A percentile compares a stretch with the other conserved stretches of the same genome.
Evolutionary conservation across 257 asterid genomes (phyloP).

Genomic region (Eucommia ulmoides): DNA sequence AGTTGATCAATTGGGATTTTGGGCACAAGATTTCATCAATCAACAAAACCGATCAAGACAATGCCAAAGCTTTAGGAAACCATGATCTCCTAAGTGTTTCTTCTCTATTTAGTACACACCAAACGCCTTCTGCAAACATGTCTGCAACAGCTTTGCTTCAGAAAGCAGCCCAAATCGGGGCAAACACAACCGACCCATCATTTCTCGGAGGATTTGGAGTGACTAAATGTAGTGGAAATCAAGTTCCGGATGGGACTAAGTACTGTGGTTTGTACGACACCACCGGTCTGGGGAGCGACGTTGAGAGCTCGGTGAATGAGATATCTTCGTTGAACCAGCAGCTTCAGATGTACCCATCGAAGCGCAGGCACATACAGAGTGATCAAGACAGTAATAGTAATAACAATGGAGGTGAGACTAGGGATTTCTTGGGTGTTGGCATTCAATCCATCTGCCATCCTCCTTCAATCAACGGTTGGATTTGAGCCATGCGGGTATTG

Average conservation of each 20-base stretch:
- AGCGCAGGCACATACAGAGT: conserved; percentile 33
- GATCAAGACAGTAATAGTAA: no score
- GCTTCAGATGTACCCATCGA: conserved; percentile 44
- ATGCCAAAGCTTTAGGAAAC: conserved; percentile 14
- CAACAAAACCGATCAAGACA: no score
- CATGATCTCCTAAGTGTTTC: conserved; percentile 30
- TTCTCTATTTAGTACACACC: conserved; percentile 43
- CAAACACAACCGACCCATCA: conserved; percentile 39
- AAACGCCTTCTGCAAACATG: conserved; percentile 25
- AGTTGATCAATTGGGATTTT: conserved; percentile 61
- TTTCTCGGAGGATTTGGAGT: conserved; percentile 34
- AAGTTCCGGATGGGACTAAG: conserved; percentile 22
- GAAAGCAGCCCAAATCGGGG: conserved; percentile 70
- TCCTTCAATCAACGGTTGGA: conserved; percentile 73
- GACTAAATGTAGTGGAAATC: conserved; percentile 14
- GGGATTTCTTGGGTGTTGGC: conserved; percentile 96
- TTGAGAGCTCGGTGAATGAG: conserved; percentile 27
- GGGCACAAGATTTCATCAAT: conserved; percentile 23
- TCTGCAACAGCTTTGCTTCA: conserved; percentile 86
- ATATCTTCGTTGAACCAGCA: conserved; percentile 25
- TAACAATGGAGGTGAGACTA: conserved; percentile 46
- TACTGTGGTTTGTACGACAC: conserved; percentile 27
- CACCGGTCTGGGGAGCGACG: conserved; percentile 26
- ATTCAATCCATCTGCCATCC: conserved; percentile 67
- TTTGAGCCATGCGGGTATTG: conserved; percentile 23